Conservation (phyloP, 2,329 filamentous ascomycete species). For the Dichotomopilus funicola region DNA sequence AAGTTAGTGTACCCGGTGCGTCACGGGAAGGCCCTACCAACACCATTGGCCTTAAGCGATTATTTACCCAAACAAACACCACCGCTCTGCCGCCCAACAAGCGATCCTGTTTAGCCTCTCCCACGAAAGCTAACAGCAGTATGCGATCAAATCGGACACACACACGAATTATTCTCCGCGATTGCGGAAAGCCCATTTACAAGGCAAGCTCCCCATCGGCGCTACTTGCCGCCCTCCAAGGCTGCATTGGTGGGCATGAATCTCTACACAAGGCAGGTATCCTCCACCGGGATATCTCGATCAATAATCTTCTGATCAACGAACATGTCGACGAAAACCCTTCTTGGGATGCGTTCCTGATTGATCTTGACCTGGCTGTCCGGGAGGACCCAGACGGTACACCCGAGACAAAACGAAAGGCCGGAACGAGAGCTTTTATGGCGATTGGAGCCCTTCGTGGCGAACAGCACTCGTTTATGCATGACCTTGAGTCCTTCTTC, state of each 20-base stretch:
- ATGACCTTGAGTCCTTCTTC: constrained; percentile 1
- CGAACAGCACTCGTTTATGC: background rate
- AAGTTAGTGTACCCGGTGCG: background rate
- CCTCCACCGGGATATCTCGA: constrained; percentile 2
- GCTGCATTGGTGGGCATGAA: background rate
- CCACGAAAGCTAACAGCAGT: background rate
- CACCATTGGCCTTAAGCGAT: background rate
- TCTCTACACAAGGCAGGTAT: background rate
- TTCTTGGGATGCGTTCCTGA: background rate
- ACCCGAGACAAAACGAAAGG: background rate
- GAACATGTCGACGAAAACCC: background rate
- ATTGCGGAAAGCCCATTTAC: background rate
- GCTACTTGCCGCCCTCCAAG: background rate
- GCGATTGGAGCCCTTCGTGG: background rate
- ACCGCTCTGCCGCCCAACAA: too few relatives aligned
- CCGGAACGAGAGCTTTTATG: background rate
- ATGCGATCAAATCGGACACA: background rate
- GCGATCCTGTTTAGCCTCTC: background rate
- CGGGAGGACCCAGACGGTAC: background rate
- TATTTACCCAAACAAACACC: background rate
- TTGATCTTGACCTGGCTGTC: constrained; percentile 1
- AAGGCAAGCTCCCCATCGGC: background rate
- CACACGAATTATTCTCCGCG: background rate
- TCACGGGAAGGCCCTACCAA: background rate
- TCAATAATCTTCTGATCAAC: background rate